Evolutionary conservation across 1,284 basidiomycete genomes (phyloP), one percentile per base, ranked within the genome.

Genomic region (Sporisorium reilianum): DNA sequence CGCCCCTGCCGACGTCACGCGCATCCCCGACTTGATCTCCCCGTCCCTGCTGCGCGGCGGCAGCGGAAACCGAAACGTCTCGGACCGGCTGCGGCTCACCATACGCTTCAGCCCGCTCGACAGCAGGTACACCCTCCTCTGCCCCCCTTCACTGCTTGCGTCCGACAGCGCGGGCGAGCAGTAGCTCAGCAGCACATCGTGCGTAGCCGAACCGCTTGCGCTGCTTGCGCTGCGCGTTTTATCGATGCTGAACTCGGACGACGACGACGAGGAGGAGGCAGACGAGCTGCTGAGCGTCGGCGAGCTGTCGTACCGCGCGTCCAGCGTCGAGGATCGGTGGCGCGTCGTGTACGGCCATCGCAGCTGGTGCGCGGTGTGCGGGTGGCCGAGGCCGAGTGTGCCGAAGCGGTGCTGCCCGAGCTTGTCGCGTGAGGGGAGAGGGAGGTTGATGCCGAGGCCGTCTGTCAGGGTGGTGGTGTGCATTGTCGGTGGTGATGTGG

Each of bases 401-500:
- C 30, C 28, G 12, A 38, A 34, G 20, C n/a, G n/a, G n/a, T n/a
- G n/a, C n/a, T n/a, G n/a, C n/a, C n/a, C n/a, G 91, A 95, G 85
- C 93, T 98, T 55, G 91, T 97, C 52, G 94, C 97, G 87, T 93
- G 95, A 82, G 90, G 95, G 63, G 4, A 55, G 20, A 16, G 42
- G 46, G 2, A 69, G 52, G 5, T 49, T 54, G 36, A 67, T 56
- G 3, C 61, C 67, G 22, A 55, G 56, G 22, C 55, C 56, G n/a
- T 44, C 61, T 9, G 28, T n/a, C n/a, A n/a, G n/a, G 23, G 44
- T 56, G 2, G 50, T 22, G 51, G 30, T 8, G 25, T 26, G 32
- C 36, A 44, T 63, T 1, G 28, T 44, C n/a, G n/a, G n/a, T n/a
- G n/a, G n/a, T n/a, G n/a, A n/a, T n/a, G n/a, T n/a, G n/a, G n/a